These are phyloP conservation scores for Dryadomyces quercivorus DNA, from an alignment of 2,329 filamentous ascomycete genomes.

Conservation along the genomic window DNA sequence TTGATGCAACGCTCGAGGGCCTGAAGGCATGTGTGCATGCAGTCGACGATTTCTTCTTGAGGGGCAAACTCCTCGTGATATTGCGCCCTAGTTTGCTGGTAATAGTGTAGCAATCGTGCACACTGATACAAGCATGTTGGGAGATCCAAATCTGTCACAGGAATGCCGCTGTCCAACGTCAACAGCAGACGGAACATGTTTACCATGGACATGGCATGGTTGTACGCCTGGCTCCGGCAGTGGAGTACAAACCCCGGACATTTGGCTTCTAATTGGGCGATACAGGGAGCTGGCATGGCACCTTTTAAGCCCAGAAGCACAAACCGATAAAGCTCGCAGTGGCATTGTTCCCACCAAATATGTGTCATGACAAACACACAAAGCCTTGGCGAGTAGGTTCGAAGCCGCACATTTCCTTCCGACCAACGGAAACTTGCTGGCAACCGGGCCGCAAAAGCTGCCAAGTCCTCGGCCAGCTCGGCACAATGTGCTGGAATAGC, in stretches of 20 bases:
- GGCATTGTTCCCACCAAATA: constrained; percentile 46
- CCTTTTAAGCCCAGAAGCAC: constrained; percentile 39
- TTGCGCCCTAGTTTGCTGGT: constrained; percentile 12
- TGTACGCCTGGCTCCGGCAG: constrained; percentile 38
- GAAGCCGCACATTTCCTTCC: constrained; percentile 40
- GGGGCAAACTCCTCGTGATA: constrained; percentile 27
- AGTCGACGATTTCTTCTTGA: constrained; percentile 33
- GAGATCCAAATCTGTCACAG: constrained; percentile 42
- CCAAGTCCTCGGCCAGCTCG: constrained; percentile 31
- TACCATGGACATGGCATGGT: constrained; percentile 42
- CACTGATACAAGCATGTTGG: constrained; percentile 45
- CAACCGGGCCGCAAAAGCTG: constrained; percentile 38
- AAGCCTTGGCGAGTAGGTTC: constrained; percentile 43
- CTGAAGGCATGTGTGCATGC: constrained; percentile 36
- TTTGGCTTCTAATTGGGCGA: constrained; percentile 27
- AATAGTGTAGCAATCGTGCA: constrained; percentile 38
- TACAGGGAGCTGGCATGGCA: constrained; percentile 29
- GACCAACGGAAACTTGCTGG: constrained; percentile 46
- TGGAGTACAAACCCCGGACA: constrained; percentile 32
- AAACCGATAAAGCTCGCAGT: constrained; percentile 44
- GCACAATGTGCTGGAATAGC: constrained; percentile 31
- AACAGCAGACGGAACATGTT: constrained; percentile 41
- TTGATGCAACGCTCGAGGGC: constrained; percentile 38
- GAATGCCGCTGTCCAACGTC: constrained; percentile 34
- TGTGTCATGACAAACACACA: constrained; percentile 49